Conservation (phyloP, 139 green algal genomes). For the Penium margaritaceum region DNA sequence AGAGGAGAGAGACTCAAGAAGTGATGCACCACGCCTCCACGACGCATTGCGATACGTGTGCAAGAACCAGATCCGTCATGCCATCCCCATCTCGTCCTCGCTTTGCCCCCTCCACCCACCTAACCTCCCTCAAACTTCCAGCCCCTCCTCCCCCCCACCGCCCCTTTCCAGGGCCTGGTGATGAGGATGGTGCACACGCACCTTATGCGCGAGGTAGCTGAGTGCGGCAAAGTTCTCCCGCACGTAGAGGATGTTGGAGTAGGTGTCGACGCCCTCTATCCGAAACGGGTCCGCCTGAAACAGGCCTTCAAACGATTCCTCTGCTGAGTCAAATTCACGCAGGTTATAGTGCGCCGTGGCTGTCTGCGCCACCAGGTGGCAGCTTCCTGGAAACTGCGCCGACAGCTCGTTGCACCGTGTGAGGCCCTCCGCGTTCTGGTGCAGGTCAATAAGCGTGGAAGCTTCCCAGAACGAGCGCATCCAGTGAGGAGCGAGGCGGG, state of each 20-base stretch:
- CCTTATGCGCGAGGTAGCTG: constrained; percentile 70
- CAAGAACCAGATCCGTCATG: too few relatives aligned
- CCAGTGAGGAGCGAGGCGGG: constrained; percentile 39
- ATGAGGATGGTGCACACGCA: neutral
- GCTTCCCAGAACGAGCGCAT: constrained; percentile 70
- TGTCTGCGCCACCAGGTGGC: constrained; percentile 60
- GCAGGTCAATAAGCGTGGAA: constrained; percentile 61
- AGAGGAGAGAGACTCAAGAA: neutral
- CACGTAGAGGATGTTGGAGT: constrained; percentile 86
- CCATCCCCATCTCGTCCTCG: too few relatives aligned
- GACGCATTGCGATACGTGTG: too few relatives aligned
- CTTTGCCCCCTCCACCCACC: too few relatives aligned
- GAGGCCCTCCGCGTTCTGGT: constrained; percentile 75
- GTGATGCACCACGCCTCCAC: neutral
- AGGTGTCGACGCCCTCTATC: constrained; percentile 83
- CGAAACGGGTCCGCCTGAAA: constrained; percentile 69
- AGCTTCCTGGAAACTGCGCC: constrained; percentile 62
- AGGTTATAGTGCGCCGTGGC: constrained; percentile 81
- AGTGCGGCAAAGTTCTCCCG: constrained; percentile 58
- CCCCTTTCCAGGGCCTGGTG: too few relatives aligned
- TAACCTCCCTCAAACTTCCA: too few relatives aligned
- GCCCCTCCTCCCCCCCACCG: too few relatives aligned
- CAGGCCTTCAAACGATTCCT: constrained; percentile 67
- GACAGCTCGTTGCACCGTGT: constrained; percentile 51
- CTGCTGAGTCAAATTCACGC: constrained; percentile 50